Base-by-base conservation (phyloP, 1,284 basidiomycete species). In the Ustilago cynodontis region DNA sequence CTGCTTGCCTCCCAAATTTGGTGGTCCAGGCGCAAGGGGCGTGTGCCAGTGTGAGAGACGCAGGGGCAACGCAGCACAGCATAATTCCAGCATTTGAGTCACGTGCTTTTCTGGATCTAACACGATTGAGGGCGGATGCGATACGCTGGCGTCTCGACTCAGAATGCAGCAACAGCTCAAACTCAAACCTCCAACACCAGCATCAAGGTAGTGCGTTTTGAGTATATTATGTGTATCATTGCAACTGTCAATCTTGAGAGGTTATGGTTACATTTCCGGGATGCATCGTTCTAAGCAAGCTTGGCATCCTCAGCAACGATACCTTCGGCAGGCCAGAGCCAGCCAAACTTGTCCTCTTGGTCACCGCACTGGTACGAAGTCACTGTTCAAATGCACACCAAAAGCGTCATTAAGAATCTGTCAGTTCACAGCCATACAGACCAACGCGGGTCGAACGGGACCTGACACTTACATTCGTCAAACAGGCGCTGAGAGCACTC, bases 271-370 rank as follows among this genome's bases (percentile, higher is more conserved):
- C 16, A 31, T 28, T 14, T 31, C n/a, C 3, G 29, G 9, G 14
- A 7, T 18, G 6, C 18, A 49, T n/a, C 22, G 16, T 31, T 49
- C 31, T 57, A 64, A 28, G 53, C 49, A 18, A 71, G 24, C 33
- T 71, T 64, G 57, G 75, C 77, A 63, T 81, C 79, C 53, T 78
- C 74, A 33, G 78, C 79, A 53, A 82, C 69, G 26, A 86, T 71
- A 10, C 86, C 86, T 59, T 86, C 80, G 31, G 55, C 54, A 9
- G 86, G 86, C 85, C 85, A 86, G 2, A 77, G 67, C 84, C 85
- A 86, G 16, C 74, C 79, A 54, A 81, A 80, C 59, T 74, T 68
- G 60, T 86, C 85, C 50, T 71, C 52, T 45, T 70, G 81, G 47
- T 78, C 78, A 28, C 79, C 79, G 65, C 79, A 80, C 52, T 80